These are phyloP conservation scores for Panaeolus cyanescens DNA, from an alignment of 768 basidiomycete species.

Conservation along the genomic window DNA sequence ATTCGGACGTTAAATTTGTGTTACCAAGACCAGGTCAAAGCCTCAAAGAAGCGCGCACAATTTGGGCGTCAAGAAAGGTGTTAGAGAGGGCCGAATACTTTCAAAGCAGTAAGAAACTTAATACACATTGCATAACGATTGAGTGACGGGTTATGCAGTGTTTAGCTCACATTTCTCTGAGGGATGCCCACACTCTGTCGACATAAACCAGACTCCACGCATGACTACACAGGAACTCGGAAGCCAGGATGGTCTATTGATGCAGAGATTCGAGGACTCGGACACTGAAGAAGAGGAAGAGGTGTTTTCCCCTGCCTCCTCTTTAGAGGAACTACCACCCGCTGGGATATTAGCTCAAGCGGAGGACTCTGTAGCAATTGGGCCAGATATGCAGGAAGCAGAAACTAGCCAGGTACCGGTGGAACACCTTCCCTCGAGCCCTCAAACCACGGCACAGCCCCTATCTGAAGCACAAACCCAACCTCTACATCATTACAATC, in stretches of 20 bases:
- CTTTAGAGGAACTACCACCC: not conserved
- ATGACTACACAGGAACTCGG: constrained; percentile 17
- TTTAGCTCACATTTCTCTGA: constrained; percentile 74
- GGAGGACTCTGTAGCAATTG: constrained; percentile 13
- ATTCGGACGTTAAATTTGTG: constrained; percentile 84
- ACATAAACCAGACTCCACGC: constrained; percentile 24
- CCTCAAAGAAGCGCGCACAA: constrained; percentile 40
- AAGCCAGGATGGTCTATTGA: constrained; percentile 29
- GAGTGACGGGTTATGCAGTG: constrained; percentile 64
- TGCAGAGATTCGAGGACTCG: constrained; percentile 54
- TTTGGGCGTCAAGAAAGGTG: constrained; percentile 72
- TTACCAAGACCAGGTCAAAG: constrained; percentile 49
- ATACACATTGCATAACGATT: no score
- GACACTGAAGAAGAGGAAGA: constrained; percentile 39
- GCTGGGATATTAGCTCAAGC: not conserved
- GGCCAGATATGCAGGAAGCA: constrained; percentile 16
- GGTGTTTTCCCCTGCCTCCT: not conserved
- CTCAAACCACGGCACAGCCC: not conserved
- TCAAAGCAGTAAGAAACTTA: constrained; percentile 54
- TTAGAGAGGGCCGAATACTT: constrained; percentile 80
- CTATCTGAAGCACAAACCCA: not conserved
- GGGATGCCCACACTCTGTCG: constrained; percentile 33
- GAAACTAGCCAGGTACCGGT: constrained; percentile 13
- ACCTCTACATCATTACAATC: not conserved
- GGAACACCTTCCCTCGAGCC: constrained; percentile 7